These are phyloP conservation scores for Verticillium isaacii DNA, from an alignment of 2,329 filamentous ascomycete species.

Conservation along the genomic window DNA sequence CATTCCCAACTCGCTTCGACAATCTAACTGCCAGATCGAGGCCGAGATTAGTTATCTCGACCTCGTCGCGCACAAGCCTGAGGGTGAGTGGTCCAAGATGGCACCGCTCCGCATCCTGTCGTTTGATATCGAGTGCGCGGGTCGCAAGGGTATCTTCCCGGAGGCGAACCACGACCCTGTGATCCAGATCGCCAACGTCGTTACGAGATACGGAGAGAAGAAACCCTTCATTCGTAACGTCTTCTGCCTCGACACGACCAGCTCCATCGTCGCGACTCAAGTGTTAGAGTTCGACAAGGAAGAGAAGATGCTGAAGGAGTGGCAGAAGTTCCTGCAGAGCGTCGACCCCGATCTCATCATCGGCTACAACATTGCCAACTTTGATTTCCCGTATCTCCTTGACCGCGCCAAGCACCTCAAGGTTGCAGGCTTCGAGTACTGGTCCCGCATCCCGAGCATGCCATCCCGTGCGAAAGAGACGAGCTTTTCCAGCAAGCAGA, in stretches of 20 bases:
- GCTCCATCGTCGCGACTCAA: slow-evolving; percentile 90
- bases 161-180: slow-evolving; percentile 89
- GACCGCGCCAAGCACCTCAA: slow-evolving; percentile 85
- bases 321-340: slow-evolving; percentile 84
- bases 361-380: slow-evolving; percentile 98
- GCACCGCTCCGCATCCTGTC: slow-evolving; percentile 88
- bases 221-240: slow-evolving; percentile 97
- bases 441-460: slow-evolving; percentile 71
- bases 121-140: slow-evolving; percentile 98
- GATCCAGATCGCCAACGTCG: slow-evolving; percentile 96
- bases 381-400: slow-evolving; percentile 94
- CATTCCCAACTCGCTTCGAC: slow-evolving; percentile 58
- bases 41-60: slow-evolving; percentile 78
- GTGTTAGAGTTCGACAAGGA: slow-evolving; percentile 80
- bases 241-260: slow-evolving; percentile 90
- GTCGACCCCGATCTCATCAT: slow-evolving; percentile 97
- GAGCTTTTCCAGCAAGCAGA: slow-evolving; percentile 96
- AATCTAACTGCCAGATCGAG: slow-evolving; percentile 96
- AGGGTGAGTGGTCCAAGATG: slow-evolving; percentile 98
- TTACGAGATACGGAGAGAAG: slow-evolving; percentile 89
- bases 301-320: slow-evolving; percentile 84
- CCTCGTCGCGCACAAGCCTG: slow-evolving; percentile 79
- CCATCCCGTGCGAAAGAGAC: slow-evolving; percentile 70
- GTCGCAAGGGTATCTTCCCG: slow-evolving; percentile 94
- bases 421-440: slow-evolving; percentile 74